Percentiles rank a stretch among this genome's conserved stretches.
These are phyloP conservation scores for Eruca vesicaria DNA, from an alignment of 441 rosid species.

Conservation along the genomic window DNA sequence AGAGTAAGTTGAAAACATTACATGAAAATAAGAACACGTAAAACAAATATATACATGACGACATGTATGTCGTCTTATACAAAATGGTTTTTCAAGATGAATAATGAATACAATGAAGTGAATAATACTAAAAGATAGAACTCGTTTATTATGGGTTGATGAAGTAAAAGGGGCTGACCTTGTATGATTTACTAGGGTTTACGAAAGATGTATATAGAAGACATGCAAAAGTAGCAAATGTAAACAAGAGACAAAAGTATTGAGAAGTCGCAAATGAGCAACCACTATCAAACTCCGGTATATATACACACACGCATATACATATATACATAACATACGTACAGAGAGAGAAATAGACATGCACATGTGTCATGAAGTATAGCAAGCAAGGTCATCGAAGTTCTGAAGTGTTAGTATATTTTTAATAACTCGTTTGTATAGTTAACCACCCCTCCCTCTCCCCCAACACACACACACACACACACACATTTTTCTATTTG, in stretches of 20 bases:
- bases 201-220: constrained; percentile 8
- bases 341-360: background rate
- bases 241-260: constrained; percentile 1
- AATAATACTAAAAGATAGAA: background rate
- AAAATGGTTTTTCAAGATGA: background rate
- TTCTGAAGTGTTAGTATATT: background rate
- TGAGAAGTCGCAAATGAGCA: constrained; percentile 28
- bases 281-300: constrained; percentile 8
- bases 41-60: constrained; percentile 2
- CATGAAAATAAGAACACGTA: background rate
- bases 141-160: background rate
- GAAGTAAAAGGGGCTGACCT: background rate
- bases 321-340: background rate
- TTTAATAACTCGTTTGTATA: background rate
- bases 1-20: constrained; percentile 8
- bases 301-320: background rate
- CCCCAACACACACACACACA: background rate
- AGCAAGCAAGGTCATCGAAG: constrained; percentile 5
- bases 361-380: constrained; percentile 2
- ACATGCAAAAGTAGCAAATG: constrained; percentile 15
- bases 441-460: background rate
- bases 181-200: constrained; percentile 27
- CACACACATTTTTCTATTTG: background rate
- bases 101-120: background rate
- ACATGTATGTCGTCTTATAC: background rate